Base-by-base conservation (phyloP, 108 stramenopile genomes). In the Nitzschia sp. region DNA sequence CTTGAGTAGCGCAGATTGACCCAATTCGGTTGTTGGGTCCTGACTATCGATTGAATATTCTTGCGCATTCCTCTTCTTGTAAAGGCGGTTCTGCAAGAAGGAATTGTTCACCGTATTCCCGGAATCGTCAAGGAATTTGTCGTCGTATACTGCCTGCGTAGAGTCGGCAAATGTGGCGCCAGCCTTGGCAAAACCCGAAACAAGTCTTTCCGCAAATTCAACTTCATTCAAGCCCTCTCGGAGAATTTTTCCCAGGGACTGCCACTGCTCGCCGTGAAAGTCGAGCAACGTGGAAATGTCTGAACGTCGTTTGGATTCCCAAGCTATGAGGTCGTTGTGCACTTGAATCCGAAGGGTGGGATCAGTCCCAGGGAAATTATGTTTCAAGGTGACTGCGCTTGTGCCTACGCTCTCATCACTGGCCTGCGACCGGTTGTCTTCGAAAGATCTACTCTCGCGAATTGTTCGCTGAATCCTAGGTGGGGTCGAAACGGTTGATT, bases 261-360 rank as follows among this genome's bases (percentile, higher is more conserved):
- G 31, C 72, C 72, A 74, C 27, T 68, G 32, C 28, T 65, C 66
- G 0, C 29, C 31, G 23, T 63, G 45, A n/a, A 46, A 62, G 17
- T 72, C 66, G 4, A 78, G 36, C 23, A 71, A 58, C 0, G 35
- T 46, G 24, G 34, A 23, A 28, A 65, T 62, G 27, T 71, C 76
- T 18, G 70, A 59, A 9, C 64, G 57, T 25, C 69, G 63, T 46
- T 59, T 77, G 29, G 76, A 77, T 64, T 77, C 70, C 76, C 68
- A 71, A 18, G 69, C 76, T 45, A 77, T 77, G 47, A 70, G 46
- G 54, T 70, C 69, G 29, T 66, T 70, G 56, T 77, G 76, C 15
- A 70, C 68, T 77, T 77, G 76, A 28, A 77, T 77, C 46, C 70
- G 70, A 28, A 77, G 53, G 9, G 74, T 75, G 8, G 74, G 74